Evolutionary conservation across 352 stramenopile species (phyloP).

Genomic region (Hyaloperonospora brassicae): DNA sequence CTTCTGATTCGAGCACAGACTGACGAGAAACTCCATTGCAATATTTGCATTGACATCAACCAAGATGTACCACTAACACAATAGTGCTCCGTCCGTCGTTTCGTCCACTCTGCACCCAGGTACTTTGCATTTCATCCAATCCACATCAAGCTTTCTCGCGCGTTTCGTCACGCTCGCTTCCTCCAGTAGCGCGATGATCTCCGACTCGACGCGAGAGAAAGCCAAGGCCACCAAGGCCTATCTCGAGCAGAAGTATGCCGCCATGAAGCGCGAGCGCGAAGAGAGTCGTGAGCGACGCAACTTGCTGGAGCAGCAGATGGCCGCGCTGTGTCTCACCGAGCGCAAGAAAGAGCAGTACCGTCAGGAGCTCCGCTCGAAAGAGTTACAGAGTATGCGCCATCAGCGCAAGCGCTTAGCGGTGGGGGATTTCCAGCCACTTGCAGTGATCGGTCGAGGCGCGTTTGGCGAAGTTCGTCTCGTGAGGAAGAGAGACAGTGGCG

Average conservation of each 20-base stretch:
- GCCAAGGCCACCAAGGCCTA: conserved; percentile 84
- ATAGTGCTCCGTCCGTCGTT: too few species aligned
- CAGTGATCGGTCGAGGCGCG: conserved; percentile 95
- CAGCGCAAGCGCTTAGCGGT: conserved; percentile 74
- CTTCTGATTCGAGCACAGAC: too few species aligned
- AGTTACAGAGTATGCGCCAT: conserved; percentile 72
- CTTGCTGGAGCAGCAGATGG: conserved; percentile 79
- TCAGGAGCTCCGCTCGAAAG: conserved; percentile 63
- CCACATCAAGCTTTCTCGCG: neutral
- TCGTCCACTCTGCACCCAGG: too few species aligned
- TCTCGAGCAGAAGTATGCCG: conserved; percentile 84
- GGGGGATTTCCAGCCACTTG: conserved; percentile 94
- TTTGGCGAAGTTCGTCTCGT: conserved; percentile 96
- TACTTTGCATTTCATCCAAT: conserved; percentile 2
- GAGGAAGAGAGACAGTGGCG: conserved; percentile 71
- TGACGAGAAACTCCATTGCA: too few species aligned
- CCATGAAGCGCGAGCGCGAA: conserved; percentile 84
- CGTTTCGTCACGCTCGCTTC: neutral
- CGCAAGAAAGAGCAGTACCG: conserved; percentile 74
- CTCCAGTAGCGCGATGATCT: conserved; percentile 42
- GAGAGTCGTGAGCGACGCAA: conserved; percentile 68
- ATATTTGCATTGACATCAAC: too few species aligned
- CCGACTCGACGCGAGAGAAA: conserved; percentile 79
- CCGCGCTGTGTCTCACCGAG: conserved; percentile 67
- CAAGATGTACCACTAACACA: too few species aligned